Evolutionary conservation across 495 filamentous ascomycete species (phyloP), one percentile per base, ranked within the genome.

Genomic region (Aspergillus wentii): DNA sequence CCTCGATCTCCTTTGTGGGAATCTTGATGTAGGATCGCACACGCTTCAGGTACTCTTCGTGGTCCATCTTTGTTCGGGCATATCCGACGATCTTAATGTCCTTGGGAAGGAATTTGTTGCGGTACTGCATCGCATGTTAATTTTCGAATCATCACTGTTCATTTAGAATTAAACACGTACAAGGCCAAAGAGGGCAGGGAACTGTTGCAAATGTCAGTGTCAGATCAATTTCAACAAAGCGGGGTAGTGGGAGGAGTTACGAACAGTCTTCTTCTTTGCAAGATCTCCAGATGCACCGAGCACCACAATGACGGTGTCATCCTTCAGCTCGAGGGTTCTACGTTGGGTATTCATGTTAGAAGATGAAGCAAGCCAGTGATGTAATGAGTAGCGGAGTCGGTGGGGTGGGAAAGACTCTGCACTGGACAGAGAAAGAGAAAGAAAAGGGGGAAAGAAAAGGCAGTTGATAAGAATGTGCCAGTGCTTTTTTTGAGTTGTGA

Each of bases 31-130:
- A 92, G 41, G 89, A 94, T 69, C 85, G 89, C 68, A 97, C 88
- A 39, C 94, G 80, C 65, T 80, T 85, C 51, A 95, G 72, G 68
- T 86, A 97, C 64, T 97, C 94, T 46, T 86, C 83, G 56, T 87
- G 87, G 70, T 97, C 90, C 94, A 99, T 99, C 72, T 94, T 95
- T 48, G 94, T 99, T 57, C 94, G 82, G 46, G 94, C 94, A 86
- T 99, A 99, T 72, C 94, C 94, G 54, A 99, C 80, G 59, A 99
- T 95, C 61, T 82, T 86, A 67, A 95, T 90, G 62, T 92, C 88
- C 71, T 94, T 95, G 46, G 92, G 92, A 14, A 97, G 85, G 74
- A 97, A 98, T 61, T 94, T 88, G 72, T 98, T 97, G 53, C 92
- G 87, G 68, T 88, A 91, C 91, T 96, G 60, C 39, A 44, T 34